Conservation (phyloP, 176 grass and related monocot genomes). For the Avena eriantha region DNA sequence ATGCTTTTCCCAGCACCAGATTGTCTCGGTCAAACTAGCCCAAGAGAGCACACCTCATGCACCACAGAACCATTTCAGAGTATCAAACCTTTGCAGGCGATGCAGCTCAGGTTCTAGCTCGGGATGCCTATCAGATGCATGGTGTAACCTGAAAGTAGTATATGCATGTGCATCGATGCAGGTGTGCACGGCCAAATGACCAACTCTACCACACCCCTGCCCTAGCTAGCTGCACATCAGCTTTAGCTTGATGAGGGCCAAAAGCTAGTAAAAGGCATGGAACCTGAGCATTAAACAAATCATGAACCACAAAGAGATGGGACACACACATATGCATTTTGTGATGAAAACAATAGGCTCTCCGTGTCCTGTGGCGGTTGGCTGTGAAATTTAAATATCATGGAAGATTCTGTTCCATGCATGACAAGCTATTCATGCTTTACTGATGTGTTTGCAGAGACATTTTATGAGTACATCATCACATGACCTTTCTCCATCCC, state of each 20-base stretch:
- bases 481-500: slow-evolving; percentile 78
- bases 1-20: slow-evolving; percentile 11
- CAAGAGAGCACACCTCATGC: slow-evolving; percentile 8
- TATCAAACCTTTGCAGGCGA: slow-evolving; percentile 36
- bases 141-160: slow-evolving; percentile 32
- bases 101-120: slow-evolving; percentile 17
- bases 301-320: slow-evolving; percentile 29
- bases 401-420: slow-evolving; percentile 92
- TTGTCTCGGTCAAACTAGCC: slow-evolving; percentile 52
- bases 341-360: slow-evolving; percentile 13
- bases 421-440: slow-evolving; percentile 61
- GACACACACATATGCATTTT: slow-evolving; percentile 28
- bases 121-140: slow-evolving; percentile 39
- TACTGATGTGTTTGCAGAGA: slow-evolving; percentile 58
- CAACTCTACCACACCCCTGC: background rate
- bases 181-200: background rate
- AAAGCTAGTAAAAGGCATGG: slow-evolving; percentile 18
- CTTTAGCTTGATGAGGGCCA: slow-evolving; percentile 13
- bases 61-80: slow-evolving; percentile 45
- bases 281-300: slow-evolving; percentile 31
- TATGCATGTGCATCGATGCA: slow-evolving; percentile 24
- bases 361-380: slow-evolving; percentile 24
- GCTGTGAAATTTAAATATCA: slow-evolving; percentile 69
- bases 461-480: slow-evolving; percentile 71
- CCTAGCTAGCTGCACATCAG: background rate